These are phyloP conservation scores for Podospora pseudoanserina DNA, from an alignment of 495 filamentous ascomycete species.

Conservation along the genomic window DNA sequence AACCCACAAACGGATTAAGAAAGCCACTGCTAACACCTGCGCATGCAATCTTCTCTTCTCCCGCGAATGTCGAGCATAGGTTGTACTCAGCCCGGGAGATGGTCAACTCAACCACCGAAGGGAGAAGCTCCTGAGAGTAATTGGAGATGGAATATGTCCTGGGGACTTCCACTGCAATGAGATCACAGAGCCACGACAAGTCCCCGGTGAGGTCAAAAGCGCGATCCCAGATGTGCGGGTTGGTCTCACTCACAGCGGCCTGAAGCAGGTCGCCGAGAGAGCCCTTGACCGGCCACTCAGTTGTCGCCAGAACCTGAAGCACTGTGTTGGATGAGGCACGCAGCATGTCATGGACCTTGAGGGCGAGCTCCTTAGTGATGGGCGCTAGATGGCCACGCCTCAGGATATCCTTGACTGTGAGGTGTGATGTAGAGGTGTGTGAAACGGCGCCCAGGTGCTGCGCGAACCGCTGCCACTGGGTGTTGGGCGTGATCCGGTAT, in stretches of 20 bases:
- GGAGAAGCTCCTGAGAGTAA: constrained; percentile 44
- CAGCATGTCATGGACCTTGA: constrained; percentile 40
- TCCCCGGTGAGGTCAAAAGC: constrained; percentile 41
- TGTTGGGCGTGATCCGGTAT: constrained; percentile 27
- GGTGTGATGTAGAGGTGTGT: constrained; percentile 24
- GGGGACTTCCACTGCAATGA: constrained; percentile 46
- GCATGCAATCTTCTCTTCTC: constrained; percentile 29
- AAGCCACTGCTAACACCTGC: constrained; percentile 50
- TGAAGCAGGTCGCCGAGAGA: constrained; percentile 46
- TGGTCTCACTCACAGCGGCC: constrained; percentile 42
- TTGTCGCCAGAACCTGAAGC: constrained; percentile 45
- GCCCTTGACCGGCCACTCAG: constrained; percentile 48
- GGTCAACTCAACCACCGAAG: constrained; percentile 45
- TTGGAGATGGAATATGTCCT: constrained; percentile 51
- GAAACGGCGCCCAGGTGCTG: constrained; percentile 42
- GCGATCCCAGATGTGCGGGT: constrained; percentile 46
- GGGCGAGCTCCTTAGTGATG: constrained; percentile 47
- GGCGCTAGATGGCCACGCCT: constrained; percentile 46
- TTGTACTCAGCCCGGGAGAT: constrained; percentile 48
- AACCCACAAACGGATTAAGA: constrained; percentile 42
- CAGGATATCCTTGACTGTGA: constrained; percentile 48
- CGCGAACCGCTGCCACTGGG: constrained; percentile 45
- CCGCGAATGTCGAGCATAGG: constrained; percentile 40
- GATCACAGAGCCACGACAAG: constrained; percentile 43
- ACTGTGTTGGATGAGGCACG: constrained; percentile 47